Conservation (phyloP, 2,329 filamentous ascomycete species). For the Cordyceps cateniannulata region DNA sequence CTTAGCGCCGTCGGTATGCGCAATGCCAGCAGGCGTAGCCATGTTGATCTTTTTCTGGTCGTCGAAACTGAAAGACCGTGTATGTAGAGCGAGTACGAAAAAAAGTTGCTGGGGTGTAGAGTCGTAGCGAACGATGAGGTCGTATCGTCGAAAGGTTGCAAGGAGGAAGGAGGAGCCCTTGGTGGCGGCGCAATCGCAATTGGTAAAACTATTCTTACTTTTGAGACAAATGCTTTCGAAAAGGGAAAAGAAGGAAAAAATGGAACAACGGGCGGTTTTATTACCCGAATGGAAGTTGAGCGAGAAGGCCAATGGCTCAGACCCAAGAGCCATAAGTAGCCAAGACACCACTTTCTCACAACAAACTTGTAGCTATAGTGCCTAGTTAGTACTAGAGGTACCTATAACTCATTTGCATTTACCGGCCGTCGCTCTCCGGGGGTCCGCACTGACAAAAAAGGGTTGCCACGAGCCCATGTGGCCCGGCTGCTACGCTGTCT, state of each 20-base stretch:
- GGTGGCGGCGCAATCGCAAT: too few relatives aligned
- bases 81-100: not conserved
- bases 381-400: too few relatives aligned
- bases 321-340: too few relatives aligned
- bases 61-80: not conserved
- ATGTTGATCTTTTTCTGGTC: not conserved
- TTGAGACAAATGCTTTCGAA: not conserved
- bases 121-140: not conserved
- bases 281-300: not conserved
- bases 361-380: too few relatives aligned
- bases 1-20: constrained; percentile 6
- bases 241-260: not conserved
- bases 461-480: too few relatives aligned
- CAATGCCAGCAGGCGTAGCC: not conserved
- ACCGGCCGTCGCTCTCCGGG: too few relatives aligned
- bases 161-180: not conserved
- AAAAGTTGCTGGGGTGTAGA: not conserved
- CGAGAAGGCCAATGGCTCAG: too few relatives aligned
- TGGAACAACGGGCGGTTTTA: not conserved
- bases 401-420: too few relatives aligned
- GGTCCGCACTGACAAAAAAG: too few relatives aligned
- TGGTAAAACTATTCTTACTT: not conserved
- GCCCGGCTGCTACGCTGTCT: too few relatives aligned
- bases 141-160: not conserved
- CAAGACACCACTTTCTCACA: too few relatives aligned